These are phyloP conservation scores for Mucor lusitanicus DNA, from an alignment of 371 early-diverging fungal genomes.

Conservation along the genomic window DNA sequence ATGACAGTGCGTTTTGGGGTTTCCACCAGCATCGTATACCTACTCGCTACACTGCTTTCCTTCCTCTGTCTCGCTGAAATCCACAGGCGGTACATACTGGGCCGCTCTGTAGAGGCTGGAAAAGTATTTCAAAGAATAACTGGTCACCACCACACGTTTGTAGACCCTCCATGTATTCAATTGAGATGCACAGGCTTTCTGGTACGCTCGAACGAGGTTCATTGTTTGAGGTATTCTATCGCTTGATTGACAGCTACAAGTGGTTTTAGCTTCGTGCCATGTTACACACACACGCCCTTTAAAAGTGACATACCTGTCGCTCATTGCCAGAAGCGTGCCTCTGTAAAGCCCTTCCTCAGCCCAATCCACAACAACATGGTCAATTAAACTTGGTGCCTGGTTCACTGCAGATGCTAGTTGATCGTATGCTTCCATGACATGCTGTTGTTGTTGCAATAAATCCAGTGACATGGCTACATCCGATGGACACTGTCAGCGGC, in stretches of 20 bases:
- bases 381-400: constrained; percentile 30
- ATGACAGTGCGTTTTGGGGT: no score
- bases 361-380: constrained; percentile 63
- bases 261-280: neutral
- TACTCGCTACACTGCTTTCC: constrained; percentile 18
- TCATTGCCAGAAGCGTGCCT: constrained; percentile 55
- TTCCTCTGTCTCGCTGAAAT: constrained; percentile 11
- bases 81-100: constrained; percentile 29
- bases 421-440: constrained; percentile 51
- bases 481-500: neutral
- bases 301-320: constrained; percentile 43
- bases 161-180: constrained; percentile 40
- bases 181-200: constrained; percentile 44
- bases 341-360: constrained; percentile 72
- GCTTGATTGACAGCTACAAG: neutral
- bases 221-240: constrained; percentile 19
- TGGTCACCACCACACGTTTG: constrained; percentile 47
- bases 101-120: constrained; percentile 24
- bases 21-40: neutral
- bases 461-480: constrained; percentile 52
- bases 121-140: constrained; percentile 30
- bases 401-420: constrained; percentile 36
- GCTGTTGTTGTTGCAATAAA: constrained; percentile 26
- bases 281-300: constrained; percentile 10
- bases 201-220: constrained; percentile 53